phyloP scores from a whole-genome alignment of 164 flowering plant genomes.

The Liquidambar formosana region DNA sequence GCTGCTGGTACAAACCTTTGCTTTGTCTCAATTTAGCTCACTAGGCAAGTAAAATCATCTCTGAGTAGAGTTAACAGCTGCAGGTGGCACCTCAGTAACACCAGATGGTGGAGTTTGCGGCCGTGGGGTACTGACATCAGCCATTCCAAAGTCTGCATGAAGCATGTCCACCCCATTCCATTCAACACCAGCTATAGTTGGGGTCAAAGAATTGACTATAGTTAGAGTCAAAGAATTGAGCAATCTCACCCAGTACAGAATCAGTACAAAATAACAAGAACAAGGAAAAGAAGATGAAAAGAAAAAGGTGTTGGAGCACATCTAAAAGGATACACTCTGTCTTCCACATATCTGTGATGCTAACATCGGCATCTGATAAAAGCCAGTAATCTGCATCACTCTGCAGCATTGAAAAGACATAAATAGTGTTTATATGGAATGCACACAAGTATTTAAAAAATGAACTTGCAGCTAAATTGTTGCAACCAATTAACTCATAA shows the following conservation, averaged over 20 bases:
- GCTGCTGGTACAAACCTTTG: not conserved
- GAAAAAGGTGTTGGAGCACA: not conserved
- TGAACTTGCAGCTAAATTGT: not conserved
- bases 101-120: constrained; percentile 48
- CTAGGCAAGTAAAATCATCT: constrained; percentile 19
- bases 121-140: constrained; percentile 30
- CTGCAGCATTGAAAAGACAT: constrained; percentile 29
- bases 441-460: not conserved
- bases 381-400: constrained; percentile 69
- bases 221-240: constrained; percentile 25
- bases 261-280: not conserved
- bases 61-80: constrained; percentile 18
- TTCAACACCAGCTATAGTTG: constrained; percentile 32
- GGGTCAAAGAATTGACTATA: constrained; percentile 34
- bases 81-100: constrained; percentile 24
- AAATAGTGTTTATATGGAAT: not conserved
- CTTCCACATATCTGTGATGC: constrained; percentile 69
- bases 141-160: constrained; percentile 33
- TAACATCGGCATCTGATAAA: constrained; percentile 53
- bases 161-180: constrained; percentile 44
- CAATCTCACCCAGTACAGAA: not conserved
- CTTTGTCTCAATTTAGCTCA: not conserved
- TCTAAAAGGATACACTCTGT: constrained; percentile 50
- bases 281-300: not conserved
- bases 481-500: not conserved